Conservation (phyloP, 768 basidiomycete species). For the Podaxis sp. region DNA sequence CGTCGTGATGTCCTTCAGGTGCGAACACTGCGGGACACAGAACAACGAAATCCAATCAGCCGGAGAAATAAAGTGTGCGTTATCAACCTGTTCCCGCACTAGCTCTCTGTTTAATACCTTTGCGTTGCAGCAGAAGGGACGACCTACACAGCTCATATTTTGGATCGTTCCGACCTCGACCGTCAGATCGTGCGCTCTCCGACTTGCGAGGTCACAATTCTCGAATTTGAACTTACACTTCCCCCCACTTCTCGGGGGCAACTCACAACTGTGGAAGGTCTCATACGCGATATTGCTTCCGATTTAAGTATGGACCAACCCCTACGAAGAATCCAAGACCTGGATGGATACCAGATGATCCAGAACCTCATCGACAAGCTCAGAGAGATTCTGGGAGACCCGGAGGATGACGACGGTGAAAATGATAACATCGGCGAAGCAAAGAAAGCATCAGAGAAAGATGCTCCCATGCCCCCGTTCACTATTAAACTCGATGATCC, state of each 20-base stretch:
- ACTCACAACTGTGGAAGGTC: conserved; percentile 95
- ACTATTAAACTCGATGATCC: conserved; percentile 91
- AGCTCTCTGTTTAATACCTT: background rate
- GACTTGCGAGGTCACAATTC: conserved; percentile 77
- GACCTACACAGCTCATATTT: conserved; percentile 77
- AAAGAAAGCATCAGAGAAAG: conserved; percentile 35
- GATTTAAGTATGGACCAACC: conserved; percentile 86
- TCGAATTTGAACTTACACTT: conserved; percentile 89
- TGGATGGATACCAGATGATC: conserved; percentile 70
- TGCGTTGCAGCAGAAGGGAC: conserved; percentile 69
- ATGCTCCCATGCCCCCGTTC: conserved; percentile 66
- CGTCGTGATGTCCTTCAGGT: conserved; percentile 95
- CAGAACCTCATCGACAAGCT: conserved; percentile 70
- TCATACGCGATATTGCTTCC: conserved; percentile 76
- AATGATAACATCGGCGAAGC: conserved; percentile 27
- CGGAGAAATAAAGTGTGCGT: conserved; percentile 78
- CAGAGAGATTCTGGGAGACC: conserved; percentile 60
- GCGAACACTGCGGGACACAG: conserved; percentile 83
- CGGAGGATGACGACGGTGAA: conserved; percentile 51
- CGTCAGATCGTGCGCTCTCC: conserved; percentile 92
- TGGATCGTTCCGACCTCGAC: conserved; percentile 75
- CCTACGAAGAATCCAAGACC: conserved; percentile 76
- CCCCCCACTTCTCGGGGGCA: conserved; percentile 83
- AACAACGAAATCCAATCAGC: conserved; percentile 98
- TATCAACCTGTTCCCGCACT: background rate